Percentiles rank a stretch among this genome's conserved stretches.
phyloP scores from a whole-genome alignment of 139 green algal species.

The Chlamydomonas asymmetrica region DNA sequence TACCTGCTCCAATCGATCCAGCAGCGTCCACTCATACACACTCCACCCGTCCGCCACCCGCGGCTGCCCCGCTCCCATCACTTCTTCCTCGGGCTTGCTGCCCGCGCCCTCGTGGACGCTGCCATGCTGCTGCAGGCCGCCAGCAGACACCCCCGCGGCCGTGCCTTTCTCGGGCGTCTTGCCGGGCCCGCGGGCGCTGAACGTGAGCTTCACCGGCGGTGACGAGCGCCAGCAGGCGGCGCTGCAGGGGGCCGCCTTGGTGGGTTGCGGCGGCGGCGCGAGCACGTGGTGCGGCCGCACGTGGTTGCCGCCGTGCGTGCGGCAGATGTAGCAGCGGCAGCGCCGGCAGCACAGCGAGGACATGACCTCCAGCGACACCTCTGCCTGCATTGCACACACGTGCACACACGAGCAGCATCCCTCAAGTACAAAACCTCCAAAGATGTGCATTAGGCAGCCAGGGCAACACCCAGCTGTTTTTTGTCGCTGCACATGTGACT shows the following conservation, averaged over 20 bases:
- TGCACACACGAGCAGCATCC: too few relatives aligned
- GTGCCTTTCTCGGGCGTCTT: background rate
- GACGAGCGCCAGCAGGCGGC: conserved; percentile 44
- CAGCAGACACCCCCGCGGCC: background rate
- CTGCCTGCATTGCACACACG: too few relatives aligned
- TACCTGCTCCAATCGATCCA: too few relatives aligned
- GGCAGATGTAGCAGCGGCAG: conserved; percentile 66
- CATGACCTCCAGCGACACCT: conserved; percentile 30
- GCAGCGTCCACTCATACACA: background rate
- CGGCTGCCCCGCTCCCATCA: background rate
- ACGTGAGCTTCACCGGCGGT: too few relatives aligned
- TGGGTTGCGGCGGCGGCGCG: background rate
- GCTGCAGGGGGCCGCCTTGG: conserved; percentile 26
- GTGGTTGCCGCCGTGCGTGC: conserved; percentile 45
- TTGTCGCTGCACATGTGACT: too few relatives aligned
- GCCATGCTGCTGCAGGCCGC: background rate
- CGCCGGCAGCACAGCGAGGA: conserved; percentile 55
- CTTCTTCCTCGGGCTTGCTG: background rate
- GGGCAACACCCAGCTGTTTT: too few relatives aligned
- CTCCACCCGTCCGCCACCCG: conserved; percentile 1
- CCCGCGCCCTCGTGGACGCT: background rate
- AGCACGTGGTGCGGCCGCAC: conserved; percentile 16
- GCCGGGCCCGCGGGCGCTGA: too few relatives aligned
- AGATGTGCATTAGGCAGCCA: too few relatives aligned
- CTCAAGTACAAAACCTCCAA: too few relatives aligned